Evolutionary conservation across 2,329 filamentous ascomycete species (phyloP), one percentile per base, ranked within the genome.

Genomic region (Colletotrichum lindemuthianum): DNA sequence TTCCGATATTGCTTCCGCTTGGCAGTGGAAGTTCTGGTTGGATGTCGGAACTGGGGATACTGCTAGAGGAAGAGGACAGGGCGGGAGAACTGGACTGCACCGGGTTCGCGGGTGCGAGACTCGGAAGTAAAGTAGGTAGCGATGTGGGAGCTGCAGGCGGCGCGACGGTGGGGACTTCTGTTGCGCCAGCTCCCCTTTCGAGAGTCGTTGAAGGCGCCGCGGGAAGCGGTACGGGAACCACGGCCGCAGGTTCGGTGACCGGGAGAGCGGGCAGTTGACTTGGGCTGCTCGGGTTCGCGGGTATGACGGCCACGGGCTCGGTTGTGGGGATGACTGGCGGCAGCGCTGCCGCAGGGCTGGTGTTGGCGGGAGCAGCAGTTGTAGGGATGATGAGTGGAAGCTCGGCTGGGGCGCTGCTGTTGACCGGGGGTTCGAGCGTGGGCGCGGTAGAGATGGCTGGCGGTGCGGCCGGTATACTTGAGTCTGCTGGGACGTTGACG

Each of bases 171-270:
- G 47, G 24, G 9, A 41, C 34, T 33, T 45, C 34, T 24, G 37
- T 34, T 7, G 13, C 16, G n/a, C 37, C 43, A 9, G 43, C 7
- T 10, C 2, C n/a, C 15, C 11, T 15, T 16, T 13, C n/a, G 32
- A 12, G 32, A 12, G 8, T 10, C 37, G 33, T 7, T 12, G 60
- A 15, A 9, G 50, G 33, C 12, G 58, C 33, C 15, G 49, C 39
- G 8, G 53, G 34, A 3, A 47, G 24, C 36, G 64, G 52, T 5
- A 40, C 59, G 48, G 58, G 57, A 8, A 37, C 43, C 3, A 57
- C 58, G 9, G 51, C 60, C 2, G 55, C 52, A n/a, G 59, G 47
- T 24, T 54, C 56, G 5, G 48, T 59, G 33, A n/a, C 52, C 2
- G 59, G 53, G 8, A 67, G 34, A 13, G 56, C 34, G 4, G 59